Base-by-base conservation (phyloP, 176 grass and related monocot species). In the Cocos nucifera region DNA sequence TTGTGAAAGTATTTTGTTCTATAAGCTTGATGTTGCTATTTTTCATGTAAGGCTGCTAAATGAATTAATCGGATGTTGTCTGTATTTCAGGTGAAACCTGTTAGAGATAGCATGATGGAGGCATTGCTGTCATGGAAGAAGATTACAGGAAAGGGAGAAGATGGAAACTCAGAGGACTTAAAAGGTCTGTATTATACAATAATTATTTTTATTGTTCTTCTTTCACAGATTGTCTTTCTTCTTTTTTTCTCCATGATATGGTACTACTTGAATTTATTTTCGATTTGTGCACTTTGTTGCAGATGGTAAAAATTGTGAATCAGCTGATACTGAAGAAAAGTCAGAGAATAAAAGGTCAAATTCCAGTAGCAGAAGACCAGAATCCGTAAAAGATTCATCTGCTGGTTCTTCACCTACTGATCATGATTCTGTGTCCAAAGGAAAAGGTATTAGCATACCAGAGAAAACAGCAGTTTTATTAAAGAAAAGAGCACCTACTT, bases 61-160 rank as follows among this genome's bases (percentile, higher is more conserved):
- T 44, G 35, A 44, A 44, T 44, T 44, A 44, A 12, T 44, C 35
- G 1, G 14, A 44, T 44, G 35, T 44, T 44, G 35, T 44, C 35
- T 44, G 35, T 12, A 44, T 72, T 63, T 63, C 70, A 98, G 93
- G 93, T 98, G 70, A 92, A 84, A 74, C 93, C 88, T 59, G 84
- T 86, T 58, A 91, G 93, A 79, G 93, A 98, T 57, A 98, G 88
- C 77, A 91, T 98, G 84, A 70, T 73, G 48, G 93, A 98, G 64
- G 93, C 88, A 61, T 56, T 89, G 50, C 76, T 86, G 53, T 35
- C 85, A 68, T 98, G 88, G 93, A 98, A 98, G 72, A 91, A 92
- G 44, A 71, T 92, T 58, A 62, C 79, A 48, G 93, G 84, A 44
- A 44, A 44, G 35, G 10, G 35, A 58, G 88, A 73, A 50, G 69